phyloP scores from a whole-genome alignment of 306 rosid genomes.

The Prunus mume region DNA sequence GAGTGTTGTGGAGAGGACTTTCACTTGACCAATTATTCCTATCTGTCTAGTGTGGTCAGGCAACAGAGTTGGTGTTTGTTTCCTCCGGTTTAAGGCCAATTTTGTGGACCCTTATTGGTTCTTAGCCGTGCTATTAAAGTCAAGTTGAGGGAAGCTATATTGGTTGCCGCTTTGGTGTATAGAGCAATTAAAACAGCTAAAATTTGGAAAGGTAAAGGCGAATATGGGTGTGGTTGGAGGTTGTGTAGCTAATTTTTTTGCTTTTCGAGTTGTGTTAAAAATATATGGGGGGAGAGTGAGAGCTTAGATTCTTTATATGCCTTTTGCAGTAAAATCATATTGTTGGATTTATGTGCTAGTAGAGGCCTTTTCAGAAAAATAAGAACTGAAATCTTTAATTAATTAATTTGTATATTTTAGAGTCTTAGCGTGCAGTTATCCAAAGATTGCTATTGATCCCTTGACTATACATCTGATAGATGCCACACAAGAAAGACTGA shows the following conservation, averaged over 20 bases:
- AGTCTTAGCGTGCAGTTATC: not conserved
- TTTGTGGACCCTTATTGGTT: not conserved
- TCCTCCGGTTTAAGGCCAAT: not conserved
- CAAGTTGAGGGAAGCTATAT: not conserved
- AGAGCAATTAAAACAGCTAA: not conserved
- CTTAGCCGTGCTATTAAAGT: not conserved
- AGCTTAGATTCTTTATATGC: constrained; percentile 10
- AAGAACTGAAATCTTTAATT: not conserved
- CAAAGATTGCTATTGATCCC: constrained; percentile 12
- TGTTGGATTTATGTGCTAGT: not conserved
- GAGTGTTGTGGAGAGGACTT: not conserved
- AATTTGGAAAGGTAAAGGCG: not conserved
- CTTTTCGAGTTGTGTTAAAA: not conserved
- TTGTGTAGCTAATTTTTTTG: not conserved
- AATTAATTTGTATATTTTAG: not conserved
- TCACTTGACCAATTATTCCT: not conserved
- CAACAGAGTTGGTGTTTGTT: not conserved
- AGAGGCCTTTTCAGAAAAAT: not conserved
- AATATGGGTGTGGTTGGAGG: not conserved
- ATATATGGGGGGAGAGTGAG: not conserved
- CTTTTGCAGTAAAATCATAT: not conserved
- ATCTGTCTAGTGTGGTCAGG: not conserved
- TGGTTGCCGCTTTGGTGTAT: not conserved
- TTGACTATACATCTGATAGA: constrained; percentile 49
- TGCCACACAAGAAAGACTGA: constrained; percentile 65